phyloP scores from a whole-genome alignment of 257 asterid species.

The Salvia splendens region DNA sequence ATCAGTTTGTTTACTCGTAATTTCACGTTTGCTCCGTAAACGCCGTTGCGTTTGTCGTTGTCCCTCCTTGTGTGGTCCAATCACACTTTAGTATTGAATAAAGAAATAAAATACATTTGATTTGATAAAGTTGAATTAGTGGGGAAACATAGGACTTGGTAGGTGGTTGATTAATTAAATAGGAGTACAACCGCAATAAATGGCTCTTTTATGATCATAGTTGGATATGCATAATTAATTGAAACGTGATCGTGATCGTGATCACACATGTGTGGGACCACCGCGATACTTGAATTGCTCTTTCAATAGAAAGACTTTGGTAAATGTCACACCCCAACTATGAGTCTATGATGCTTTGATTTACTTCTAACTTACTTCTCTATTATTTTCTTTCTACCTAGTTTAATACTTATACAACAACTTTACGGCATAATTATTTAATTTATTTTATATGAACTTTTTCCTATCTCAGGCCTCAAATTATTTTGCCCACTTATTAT shows the following conservation, averaged over 20 bases:
- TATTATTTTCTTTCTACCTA: not conserved
- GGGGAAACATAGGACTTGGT: conserved; percentile 35
- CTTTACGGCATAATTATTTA: not conserved
- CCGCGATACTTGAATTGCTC: not conserved
- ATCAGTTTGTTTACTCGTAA: too few relatives aligned
- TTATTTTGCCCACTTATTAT: not conserved
- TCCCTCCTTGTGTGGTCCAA: conserved; percentile 40
- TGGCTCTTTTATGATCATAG: not conserved
- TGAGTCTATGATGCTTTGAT: too few relatives aligned
- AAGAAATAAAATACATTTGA: not conserved
- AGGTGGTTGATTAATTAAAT: conserved; percentile 27
- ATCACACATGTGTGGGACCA: not conserved
- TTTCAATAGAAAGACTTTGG: not conserved
- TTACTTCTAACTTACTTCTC: not conserved
- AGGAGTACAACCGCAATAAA: not conserved
- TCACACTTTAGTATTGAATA: not conserved
- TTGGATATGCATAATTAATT: conserved; percentile 14
- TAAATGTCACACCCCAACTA: not conserved
- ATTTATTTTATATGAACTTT: not conserved
- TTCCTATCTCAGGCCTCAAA: too few relatives aligned
- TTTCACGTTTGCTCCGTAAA: not conserved
- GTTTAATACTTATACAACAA: not conserved
- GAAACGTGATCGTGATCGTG: not conserved
- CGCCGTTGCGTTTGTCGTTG: not conserved
- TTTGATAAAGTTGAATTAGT: not conserved